Conservation (phyloP, 1,284 basidiomycete species). For the Apiotrichum brassicae region DNA sequence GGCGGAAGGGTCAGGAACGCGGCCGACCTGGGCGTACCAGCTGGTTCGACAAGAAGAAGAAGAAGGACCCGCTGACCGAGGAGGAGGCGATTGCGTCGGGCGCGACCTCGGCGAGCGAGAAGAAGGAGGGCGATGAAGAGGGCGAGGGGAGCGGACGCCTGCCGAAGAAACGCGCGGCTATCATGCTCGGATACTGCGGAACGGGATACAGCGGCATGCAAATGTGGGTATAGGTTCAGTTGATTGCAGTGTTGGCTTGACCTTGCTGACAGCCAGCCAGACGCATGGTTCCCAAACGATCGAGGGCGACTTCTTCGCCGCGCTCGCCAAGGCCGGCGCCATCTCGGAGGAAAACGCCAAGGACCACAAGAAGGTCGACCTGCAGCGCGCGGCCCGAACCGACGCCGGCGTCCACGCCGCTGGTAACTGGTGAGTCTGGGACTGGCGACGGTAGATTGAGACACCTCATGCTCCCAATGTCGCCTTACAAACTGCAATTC, state of each 20-base stretch:
- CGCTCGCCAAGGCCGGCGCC: constrained; percentile 80
- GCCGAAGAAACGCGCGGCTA: constrained; percentile 54
- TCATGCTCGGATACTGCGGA: constrained; percentile 53
- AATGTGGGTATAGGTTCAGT: constrained; percentile 59
- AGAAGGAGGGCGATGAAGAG: constrained; percentile 12
- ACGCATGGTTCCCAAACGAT: constrained; percentile 62
- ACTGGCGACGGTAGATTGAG: too few species aligned
- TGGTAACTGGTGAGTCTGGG: constrained; percentile 58
- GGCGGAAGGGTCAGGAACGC: constrained; percentile 10
- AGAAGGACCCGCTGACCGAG: constrained; percentile 2
- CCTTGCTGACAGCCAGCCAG: constrained; percentile 22
- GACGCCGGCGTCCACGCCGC: constrained; percentile 98
- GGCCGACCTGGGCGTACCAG: not conserved
- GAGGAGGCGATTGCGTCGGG: constrained; percentile 8
- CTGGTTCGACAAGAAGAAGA: constrained; percentile 1
- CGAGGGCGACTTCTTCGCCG: constrained; percentile 83
- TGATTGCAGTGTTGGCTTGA: not conserved
- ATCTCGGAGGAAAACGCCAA: constrained; percentile 88
- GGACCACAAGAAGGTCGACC: constrained; percentile 79
- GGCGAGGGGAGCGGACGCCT: constrained; percentile 35
- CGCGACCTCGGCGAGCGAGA: not conserved
- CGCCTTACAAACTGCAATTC: not conserved
- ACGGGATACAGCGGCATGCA: constrained; percentile 83
- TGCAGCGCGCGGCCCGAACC: constrained; percentile 86
- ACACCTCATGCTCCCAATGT: too few species aligned